phyloP scores from a whole-genome alignment of 202 grass and related monocot species.

The Setaria italica region DNA sequence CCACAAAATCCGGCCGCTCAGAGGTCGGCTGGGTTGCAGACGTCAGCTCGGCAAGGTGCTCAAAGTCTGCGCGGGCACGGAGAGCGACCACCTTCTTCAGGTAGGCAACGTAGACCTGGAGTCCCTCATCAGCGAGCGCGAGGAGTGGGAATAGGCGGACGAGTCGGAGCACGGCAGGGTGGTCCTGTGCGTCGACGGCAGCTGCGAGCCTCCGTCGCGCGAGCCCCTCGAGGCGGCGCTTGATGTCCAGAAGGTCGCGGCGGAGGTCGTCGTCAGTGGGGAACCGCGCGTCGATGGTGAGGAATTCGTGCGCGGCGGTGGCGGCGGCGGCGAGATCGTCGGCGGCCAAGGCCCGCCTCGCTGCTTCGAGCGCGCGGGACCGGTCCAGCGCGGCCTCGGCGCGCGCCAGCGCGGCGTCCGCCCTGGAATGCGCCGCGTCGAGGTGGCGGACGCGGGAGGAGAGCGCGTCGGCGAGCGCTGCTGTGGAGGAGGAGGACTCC shows the following conservation, averaged over 20 bases:
- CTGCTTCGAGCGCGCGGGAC: conserved; percentile 71
- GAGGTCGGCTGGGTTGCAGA: conserved; percentile 36
- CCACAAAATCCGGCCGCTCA: conserved; percentile 73
- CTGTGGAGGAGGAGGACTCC: conserved; percentile 62
- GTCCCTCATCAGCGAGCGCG: conserved; percentile 73
- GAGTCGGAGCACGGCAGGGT: conserved; percentile 74
- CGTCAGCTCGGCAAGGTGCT: conserved; percentile 69
- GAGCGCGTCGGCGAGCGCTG: conserved; percentile 63
- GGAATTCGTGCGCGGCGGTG: conserved; percentile 56
- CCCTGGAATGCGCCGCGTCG: conserved; percentile 70
- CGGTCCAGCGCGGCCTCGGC: conserved; percentile 67
- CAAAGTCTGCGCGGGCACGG: conserved; percentile 74
- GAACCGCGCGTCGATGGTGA: conserved; percentile 76
- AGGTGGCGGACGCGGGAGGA: conserved; percentile 72
- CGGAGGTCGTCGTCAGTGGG: conserved; percentile 80
- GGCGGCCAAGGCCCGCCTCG: conserved; percentile 64
- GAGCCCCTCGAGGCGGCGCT: conserved; percentile 73
- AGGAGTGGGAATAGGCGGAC: conserved; percentile 85
- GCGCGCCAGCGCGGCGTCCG: conserved; percentile 56
- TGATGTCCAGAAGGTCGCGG: conserved; percentile 79
- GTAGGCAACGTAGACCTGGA: conserved; percentile 88
- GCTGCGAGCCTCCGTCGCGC: conserved; percentile 69
- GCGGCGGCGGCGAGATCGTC: conserved; percentile 80
- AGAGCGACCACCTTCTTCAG: conserved; percentile 89
- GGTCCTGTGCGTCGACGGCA: conserved; percentile 79